Evolutionary conservation across 192 early-diverging fungal species (phyloP), one percentile per base, ranked within the genome.

Genomic region (Jimgerdemannia lactiflua): DNA sequence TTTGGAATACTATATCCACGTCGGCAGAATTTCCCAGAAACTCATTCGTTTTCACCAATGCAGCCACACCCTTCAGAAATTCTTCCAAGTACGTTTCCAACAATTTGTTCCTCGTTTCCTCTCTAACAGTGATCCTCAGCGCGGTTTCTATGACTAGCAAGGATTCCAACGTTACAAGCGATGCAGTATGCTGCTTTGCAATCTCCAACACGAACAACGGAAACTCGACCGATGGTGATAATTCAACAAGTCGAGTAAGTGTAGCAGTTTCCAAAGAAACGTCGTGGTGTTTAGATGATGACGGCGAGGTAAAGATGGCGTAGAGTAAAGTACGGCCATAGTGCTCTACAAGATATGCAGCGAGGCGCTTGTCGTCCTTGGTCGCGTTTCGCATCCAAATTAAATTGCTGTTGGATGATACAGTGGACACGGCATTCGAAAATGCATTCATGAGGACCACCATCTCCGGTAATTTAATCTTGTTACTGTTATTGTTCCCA

Each of bases 131-230:
- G 49, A 59, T 59, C 14, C 14, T 59, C 14, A 59, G 14, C 6
- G 49, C 14, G 49, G 49, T 14, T 41, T 77, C 72, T 4, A 72
- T 41, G 39, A 77, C 68, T 70, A 6, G 39, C 39, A 77, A 74
- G 43, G 39, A 74, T 73, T 77, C 72, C 42, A 77, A 44, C 66
- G n/a, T 67, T 8, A 77, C 72, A 20, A 59, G 49, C 0, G 14
- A 59, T 6, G 49, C 49, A 10, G 8, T 14, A 6, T 14, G 49
- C 49, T 59, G 8, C 49, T 59, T 59, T 59, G 2, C 49, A 59
- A 59, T 59, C 6, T 59, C 14, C 49, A 59, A 59, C 49, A 59
- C 49, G 8, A 59, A 59, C 49, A 59, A 59, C 14, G 49, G 14
- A 59, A 59, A 59, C 14, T 59, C 49, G 6, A 59, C 14, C 14